Evolutionary conservation across 495 filamentous ascomycete species (phyloP).

Genomic region (Talaromyces nanjingensis): DNA sequence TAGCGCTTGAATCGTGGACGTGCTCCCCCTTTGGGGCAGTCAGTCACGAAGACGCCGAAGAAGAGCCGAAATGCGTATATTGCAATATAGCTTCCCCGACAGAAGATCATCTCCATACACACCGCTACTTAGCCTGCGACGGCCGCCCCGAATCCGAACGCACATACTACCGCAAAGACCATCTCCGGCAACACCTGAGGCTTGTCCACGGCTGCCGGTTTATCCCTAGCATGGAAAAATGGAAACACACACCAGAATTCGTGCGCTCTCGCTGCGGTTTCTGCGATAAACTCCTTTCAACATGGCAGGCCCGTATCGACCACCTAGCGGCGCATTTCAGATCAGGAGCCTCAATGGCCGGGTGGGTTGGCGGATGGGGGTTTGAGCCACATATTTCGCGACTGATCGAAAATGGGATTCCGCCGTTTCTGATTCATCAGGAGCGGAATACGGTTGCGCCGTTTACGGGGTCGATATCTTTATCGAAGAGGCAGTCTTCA

Average conservation of each 20-base stretch:
- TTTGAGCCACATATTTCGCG: slow-evolving; percentile 55
- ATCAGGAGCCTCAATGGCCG: slow-evolving; percentile 52
- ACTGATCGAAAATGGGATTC: slow-evolving; percentile 56
- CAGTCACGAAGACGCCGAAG: slow-evolving; percentile 53
- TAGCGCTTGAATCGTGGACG: slow-evolving; percentile 67
- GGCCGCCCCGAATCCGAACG: slow-evolving; percentile 53
- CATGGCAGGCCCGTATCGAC: slow-evolving; percentile 53
- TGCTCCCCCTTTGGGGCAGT: slow-evolving; percentile 64
- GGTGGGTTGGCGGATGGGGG: slow-evolving; percentile 65
- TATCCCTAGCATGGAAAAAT: slow-evolving; percentile 53
- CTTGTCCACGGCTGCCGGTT: slow-evolving; percentile 62
- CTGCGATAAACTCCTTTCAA: slow-evolving; percentile 51
- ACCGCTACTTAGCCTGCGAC: slow-evolving; percentile 59
- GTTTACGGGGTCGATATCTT: slow-evolving; percentile 11
- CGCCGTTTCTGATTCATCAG: slow-evolving; percentile 36
- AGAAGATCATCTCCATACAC: slow-evolving; percentile 27
- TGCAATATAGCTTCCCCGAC: slow-evolving; percentile 15
- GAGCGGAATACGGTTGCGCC: slow-evolving; percentile 21
- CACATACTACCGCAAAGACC: slow-evolving; percentile 74
- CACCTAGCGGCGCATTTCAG: slow-evolving; percentile 62
- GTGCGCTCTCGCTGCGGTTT: slow-evolving; percentile 62
- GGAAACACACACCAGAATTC: slow-evolving; percentile 55
- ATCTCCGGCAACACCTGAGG: slow-evolving; percentile 67
- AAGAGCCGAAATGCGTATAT: slow-evolving; percentile 21
- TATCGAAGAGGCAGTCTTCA: neutral